Evolutionary conservation across 2,329 filamentous ascomycete genomes (phyloP), one percentile per base, ranked within the genome.

Genomic region (Cyclaneusma minus): DNA sequence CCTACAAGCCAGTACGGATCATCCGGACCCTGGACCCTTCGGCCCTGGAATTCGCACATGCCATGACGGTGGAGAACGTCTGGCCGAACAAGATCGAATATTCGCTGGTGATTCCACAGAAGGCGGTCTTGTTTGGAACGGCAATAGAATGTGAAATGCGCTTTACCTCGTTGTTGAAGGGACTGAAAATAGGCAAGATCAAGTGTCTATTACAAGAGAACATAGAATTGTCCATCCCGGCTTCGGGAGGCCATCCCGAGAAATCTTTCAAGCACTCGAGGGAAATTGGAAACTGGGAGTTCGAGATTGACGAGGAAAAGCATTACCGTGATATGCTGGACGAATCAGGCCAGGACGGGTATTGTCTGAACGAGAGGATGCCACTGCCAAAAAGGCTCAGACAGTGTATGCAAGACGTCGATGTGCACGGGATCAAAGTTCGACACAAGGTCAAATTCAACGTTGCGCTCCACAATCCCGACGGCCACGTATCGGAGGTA

Each of bases 41-140:
- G 26, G 77, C 79, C 7, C 60, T 85, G 31, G 80, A 87, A 46
- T 66, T 85, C 35, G 64, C 79, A 19, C 79, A 95, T 51, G 77
- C 83, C 24, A 89, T 94, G 82, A 82, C 81, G 35, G 85, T 95
- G 36, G 85, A 94, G 52, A 94, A 94, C 45, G 79, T 92, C 36
- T 98, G 89, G 89, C 80, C 84, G 5, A 89, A 93, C 58, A 98
- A 98, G 60, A 69, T 95, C 41, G 82, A 92, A 49, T 98, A 98
- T 55, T 87, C 83, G 16, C 84, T 98, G 35, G 72, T 82, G 31
- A 81, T 92, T 7, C 87, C 89, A 1, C 85, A 83, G 44, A 94
- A 94, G 56, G 89, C 89, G 2, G 77, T 93, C 28, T 79, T 93
- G 11, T 92, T 94, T 42, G 89, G 89, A 25, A 91, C 82, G n/a